Evolutionary conservation across 208 protist species (phyloP).

Genomic region (Acanthamoeba culbertsoni): DNA sequence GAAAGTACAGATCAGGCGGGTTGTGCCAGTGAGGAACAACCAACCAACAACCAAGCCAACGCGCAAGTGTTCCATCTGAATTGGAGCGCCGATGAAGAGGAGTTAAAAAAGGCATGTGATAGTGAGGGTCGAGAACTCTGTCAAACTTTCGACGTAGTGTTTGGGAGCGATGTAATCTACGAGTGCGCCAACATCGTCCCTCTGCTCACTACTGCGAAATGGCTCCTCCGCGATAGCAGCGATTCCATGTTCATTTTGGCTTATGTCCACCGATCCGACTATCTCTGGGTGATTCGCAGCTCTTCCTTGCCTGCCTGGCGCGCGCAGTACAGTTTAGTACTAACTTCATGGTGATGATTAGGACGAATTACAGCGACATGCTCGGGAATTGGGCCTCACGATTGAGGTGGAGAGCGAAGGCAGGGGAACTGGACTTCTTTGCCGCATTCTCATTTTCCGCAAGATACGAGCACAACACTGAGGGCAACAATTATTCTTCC

Average conservation of each 20-base stretch:
- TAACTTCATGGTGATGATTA: background rate
- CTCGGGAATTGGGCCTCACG: background rate
- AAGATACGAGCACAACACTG: background rate
- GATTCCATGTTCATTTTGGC: background rate
- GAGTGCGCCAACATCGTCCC: constrained; percentile 11
- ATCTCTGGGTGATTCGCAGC: background rate
- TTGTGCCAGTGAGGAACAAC: background rate
- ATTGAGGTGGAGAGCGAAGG: background rate
- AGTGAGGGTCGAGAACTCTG: background rate
- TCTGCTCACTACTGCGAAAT: background rate
- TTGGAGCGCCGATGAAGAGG: background rate
- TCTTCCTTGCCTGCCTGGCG: background rate
- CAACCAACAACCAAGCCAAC: background rate
- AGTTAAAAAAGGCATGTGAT: background rate
- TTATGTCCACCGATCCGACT: background rate
- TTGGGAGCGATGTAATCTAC: constrained; percentile 4
- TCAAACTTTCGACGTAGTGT: background rate
- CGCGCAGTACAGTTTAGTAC: background rate
- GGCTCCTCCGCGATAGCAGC: background rate
- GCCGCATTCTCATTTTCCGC: background rate
- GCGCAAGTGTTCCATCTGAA: background rate
- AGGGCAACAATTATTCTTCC: too few species aligned
- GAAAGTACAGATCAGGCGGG: background rate
- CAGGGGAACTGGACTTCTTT: background rate
- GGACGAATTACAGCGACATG: background rate